Evolutionary conservation across 1,284 basidiomycete genomes (phyloP), one percentile per base, ranked within the genome.

Genomic region (Baeospora myosura): DNA sequence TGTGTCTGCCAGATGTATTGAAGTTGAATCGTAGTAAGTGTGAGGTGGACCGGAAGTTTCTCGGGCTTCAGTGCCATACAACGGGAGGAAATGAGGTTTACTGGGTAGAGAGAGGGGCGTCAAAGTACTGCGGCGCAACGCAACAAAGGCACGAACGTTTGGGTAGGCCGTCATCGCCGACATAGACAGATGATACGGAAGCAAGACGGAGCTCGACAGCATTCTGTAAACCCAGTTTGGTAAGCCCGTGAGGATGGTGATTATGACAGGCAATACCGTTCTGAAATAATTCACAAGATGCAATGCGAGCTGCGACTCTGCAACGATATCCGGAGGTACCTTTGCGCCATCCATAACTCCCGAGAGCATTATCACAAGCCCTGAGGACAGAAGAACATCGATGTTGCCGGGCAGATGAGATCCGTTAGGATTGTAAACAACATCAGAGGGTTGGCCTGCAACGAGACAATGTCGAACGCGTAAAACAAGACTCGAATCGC

Each of bases 171-270:
- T 72, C 57, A 44, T 71, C 68, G 38, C 66, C 59, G 32, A 75
- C 52, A 47, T 67, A 68, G 23, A 71, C 51, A 45, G 67, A 60
- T 14, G 81, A 80, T 23, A 83, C 62, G 38, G 64, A 63, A 44
- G 68, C 69, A 31, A 84, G 58, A 26, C 77, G 78, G 5, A 86
- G 68, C 43, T 69, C 63, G 38, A 55, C 48, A 8, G 74, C 62
- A 54, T 85, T 82, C 81, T 86, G 50, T 22, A 45, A 33, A 37
- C 18, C n/a, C 24, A 32, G 41, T 44, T 40, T 38, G 38, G 24
- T 43, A 25, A 23, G 17, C n/a, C n/a, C n/a, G n/a, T n/a, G n/a
- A n/a, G n/a, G n/a, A n/a, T n/a, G n/a, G n/a, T n/a, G n/a, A 26
- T 20, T 22, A 46, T 18, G 28, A 33, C 30, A 28, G 24, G 35